Base-by-base conservation (phyloP, 371 early-diverging fungal genomes). In the Mortierella sp. region DNA sequence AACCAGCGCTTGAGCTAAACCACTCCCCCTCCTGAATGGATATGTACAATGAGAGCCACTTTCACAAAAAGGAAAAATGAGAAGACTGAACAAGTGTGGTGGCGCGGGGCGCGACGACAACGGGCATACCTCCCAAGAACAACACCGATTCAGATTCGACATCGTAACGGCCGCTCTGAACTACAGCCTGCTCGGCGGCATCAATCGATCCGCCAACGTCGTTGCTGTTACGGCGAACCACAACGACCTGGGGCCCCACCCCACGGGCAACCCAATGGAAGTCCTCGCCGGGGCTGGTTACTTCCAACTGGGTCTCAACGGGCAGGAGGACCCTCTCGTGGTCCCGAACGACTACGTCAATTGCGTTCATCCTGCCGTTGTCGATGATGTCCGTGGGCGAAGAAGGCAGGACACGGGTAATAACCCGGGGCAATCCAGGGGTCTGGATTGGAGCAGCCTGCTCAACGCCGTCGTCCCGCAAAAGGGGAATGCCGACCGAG, bases 111-210 rank as follows among this genome's bases (percentile, higher is more conserved):
- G 74, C 55, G 43, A 56, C 58, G 29, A 55, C 27, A 35, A 82
- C 73, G 68, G 83, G 83, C 49, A 44, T 71, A 73, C 83, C 83
- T 56, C 83, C 83, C 75, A 82, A 75, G 79, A 78, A 82, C 83
- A 82, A 55, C 60, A 74, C 74, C 54, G 83, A 70, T 78, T 80
- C 84, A 81, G 84, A 84, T 54, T 76, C 83, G 76, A 80, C 84
- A 72, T 80, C 84, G 73, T 44, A 24, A 72, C 84, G 84, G 81
- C 81, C 72, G 84, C 81, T 84, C 84, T 81, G 84, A 84, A 80
- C 74, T 84, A 75, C 84, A 80, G 78, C 84, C 84, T 84, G 81
- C 75, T 84, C 71, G 72, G 72, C 73, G 74, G 73, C 49, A 65
- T 49, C 80, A 56, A 63, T 75, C n/a, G 49, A 71, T 60, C 58